These are phyloP conservation scores for Tylopilus sp. DNA, from an alignment of 1,284 basidiomycete species.

Conservation along the genomic window DNA sequence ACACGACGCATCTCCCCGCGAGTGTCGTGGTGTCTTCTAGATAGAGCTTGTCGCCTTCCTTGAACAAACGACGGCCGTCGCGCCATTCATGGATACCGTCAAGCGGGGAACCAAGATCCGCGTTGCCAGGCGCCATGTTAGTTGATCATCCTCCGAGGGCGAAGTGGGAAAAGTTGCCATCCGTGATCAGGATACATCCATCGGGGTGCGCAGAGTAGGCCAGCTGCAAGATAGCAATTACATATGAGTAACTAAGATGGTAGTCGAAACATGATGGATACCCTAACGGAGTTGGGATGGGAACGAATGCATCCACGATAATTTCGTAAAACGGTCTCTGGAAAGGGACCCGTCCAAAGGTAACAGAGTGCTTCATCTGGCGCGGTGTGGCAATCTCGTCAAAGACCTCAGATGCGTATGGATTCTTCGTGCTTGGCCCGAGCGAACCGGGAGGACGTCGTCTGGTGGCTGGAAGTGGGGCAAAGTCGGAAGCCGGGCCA, in stretches of 20 bases:
- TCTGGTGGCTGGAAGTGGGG: conserved; percentile 35
- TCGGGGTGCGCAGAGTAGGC: conserved; percentile 87
- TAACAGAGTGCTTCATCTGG: conserved; percentile 38
- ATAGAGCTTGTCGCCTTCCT: conserved; percentile 85
- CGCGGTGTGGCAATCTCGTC: conserved; percentile 70
- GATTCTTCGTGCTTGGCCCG: conserved; percentile 21
- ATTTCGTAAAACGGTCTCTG: conserved; percentile 87
- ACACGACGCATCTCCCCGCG: conserved; percentile 72
- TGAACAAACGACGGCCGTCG: conserved; percentile 80
- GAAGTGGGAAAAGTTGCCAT: conserved; percentile 63
- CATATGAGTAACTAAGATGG: conserved; percentile 6
- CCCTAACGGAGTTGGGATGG: conserved; percentile 90
- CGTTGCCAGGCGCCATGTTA: conserved; percentile 66
- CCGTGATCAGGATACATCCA: conserved; percentile 90
- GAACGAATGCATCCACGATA: conserved; percentile 92
- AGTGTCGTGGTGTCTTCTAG: conserved; percentile 89
- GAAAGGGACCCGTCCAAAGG: conserved; percentile 53
- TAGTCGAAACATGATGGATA: conserved; percentile 48
- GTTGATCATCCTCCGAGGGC: neutral
- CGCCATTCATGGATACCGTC: conserved; percentile 89
- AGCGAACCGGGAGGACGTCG: conserved; percentile 1
- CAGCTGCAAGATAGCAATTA: conserved; percentile 66
- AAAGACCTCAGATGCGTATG: conserved; percentile 67
- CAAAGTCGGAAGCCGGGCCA: conserved; percentile 41
- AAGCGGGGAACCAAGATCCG: conserved; percentile 89